phyloP scores from a whole-genome alignment of 345 rosid species.

The Zanthoxylum bungeanum region DNA sequence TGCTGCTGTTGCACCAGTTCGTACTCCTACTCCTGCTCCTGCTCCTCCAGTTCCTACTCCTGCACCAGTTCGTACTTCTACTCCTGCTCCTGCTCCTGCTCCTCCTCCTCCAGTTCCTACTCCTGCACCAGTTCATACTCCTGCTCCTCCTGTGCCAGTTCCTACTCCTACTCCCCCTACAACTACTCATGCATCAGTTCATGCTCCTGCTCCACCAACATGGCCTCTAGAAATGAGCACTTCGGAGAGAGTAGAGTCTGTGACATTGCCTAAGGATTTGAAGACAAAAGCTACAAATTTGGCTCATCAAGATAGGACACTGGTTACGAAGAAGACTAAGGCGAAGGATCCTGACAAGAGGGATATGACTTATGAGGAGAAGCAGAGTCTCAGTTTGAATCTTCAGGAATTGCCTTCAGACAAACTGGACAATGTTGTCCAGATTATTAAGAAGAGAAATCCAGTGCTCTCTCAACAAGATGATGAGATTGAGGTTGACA shows the following conservation, averaged over 20 bases:
- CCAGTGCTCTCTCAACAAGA: constrained; percentile 66
- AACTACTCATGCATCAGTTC: too few relatives aligned
- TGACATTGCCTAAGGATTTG: constrained; percentile 33
- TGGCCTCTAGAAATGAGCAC: constrained; percentile 19
- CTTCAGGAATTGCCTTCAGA: constrained; percentile 81
- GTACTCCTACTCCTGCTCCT: constrained; percentile 5
- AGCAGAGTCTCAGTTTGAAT: constrained; percentile 63
- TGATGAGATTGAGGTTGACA: constrained; percentile 91
- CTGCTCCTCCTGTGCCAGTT: constrained; percentile 1
- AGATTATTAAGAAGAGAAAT: constrained; percentile 79
- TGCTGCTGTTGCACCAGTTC: constrained; percentile 19
- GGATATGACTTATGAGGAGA: constrained; percentile 82
- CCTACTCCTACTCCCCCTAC: not conserved
- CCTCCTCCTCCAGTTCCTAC: not conserved
- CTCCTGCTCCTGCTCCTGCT: constrained; percentile 3
- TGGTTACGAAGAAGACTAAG: constrained; percentile 42
- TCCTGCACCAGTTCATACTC: constrained; percentile 8
- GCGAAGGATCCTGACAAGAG: constrained; percentile 38
- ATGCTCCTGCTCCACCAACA: constrained; percentile 15
- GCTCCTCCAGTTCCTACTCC: not conserved
- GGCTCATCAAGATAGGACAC: constrained; percentile 26
- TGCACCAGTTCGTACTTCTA: constrained; percentile 6
- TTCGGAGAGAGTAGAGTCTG: constrained; percentile 48
- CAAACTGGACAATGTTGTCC: constrained; percentile 64
- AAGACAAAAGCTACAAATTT: constrained; percentile 15